phyloP scores from a whole-genome alignment of 2,329 filamentous ascomycete species.

The Xylariaceae sp. region DNA sequence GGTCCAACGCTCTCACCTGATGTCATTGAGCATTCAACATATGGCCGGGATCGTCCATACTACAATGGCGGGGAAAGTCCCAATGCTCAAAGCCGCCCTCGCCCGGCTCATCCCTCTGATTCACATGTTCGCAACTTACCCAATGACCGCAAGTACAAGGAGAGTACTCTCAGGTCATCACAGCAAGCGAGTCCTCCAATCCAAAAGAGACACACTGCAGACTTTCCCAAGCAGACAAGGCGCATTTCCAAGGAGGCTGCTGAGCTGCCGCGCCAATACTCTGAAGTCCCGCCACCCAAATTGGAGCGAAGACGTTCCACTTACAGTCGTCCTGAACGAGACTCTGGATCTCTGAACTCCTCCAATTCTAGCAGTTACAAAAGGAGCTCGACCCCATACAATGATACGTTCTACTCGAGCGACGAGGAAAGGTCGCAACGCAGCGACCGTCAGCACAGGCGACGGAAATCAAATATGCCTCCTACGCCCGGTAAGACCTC shows the following conservation, averaged over 20 bases:
- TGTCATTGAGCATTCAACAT: constrained; percentile 29
- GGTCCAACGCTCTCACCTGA: constrained; percentile 46
- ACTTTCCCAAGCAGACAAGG: constrained; percentile 19
- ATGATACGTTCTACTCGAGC: constrained; percentile 25
- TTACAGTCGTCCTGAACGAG: constrained; percentile 18
- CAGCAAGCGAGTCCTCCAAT: constrained; percentile 19
- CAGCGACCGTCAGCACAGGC: constrained; percentile 10
- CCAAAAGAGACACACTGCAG: constrained; percentile 21
- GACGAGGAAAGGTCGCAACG: constrained; percentile 24
- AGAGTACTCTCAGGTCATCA: constrained; percentile 12
- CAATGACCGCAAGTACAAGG: constrained; percentile 18
- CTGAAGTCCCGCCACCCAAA: constrained; percentile 14
- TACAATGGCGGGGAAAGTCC: constrained; percentile 22
- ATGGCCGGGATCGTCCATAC: constrained; percentile 25
- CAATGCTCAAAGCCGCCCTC: constrained; percentile 15
- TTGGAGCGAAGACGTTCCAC: constrained; percentile 4
- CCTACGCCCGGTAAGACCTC: background rate
- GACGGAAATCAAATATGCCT: constrained; percentile 18
- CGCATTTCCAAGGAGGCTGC: constrained; percentile 16
- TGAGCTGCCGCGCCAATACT: constrained; percentile 16
- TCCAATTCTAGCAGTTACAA: constrained; percentile 13
- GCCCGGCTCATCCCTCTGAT: constrained; percentile 16
- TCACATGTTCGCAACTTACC: constrained; percentile 16
- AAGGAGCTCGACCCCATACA: constrained; percentile 14
- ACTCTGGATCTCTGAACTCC: constrained; percentile 18